Base-by-base conservation (phyloP, 768 basidiomycete genomes). In the Tricholoma sp. region DNA sequence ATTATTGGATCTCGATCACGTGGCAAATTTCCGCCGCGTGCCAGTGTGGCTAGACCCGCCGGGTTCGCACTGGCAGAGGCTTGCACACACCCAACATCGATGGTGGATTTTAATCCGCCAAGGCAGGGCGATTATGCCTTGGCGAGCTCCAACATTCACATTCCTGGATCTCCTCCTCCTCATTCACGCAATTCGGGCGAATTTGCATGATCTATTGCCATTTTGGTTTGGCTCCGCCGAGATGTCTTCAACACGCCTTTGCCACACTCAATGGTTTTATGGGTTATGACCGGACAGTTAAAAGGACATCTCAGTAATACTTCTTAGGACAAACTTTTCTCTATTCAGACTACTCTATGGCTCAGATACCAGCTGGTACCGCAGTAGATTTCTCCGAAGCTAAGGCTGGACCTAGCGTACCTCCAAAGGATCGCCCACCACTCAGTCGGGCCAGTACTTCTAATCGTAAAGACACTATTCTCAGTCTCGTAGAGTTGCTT, bases 401-500 rank as follows among this genome's bases (percentile, higher is more conserved):
- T 1, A 56, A 62, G 4, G 57, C 65, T n/a, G 58, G 59, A 7
- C 59, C 63, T 3, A 59, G 64, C n/a, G 60, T 61, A 9, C 29
- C 47, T n/a, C 61, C 68, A 2, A 62, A 69, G 24, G 61, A 61
- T 13, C 66, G 70, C 17, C 68, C 64, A 47, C 68, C 73, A 18
- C 69, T 70, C 24, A 54, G 55, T n/a, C 52, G 24, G 24, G 24
- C 49, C 18, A 73, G 64, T 58, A 4, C 13, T 2, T 15, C 11
- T 10, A n/a, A 9, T n/a, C 72, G 76, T 8, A 72, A 75, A 42
- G 76, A 79, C 58, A 80, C 76, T 1, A 80, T 81, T 36, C 63
- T 80, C 56, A 80, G 70, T 63, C 64, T 81, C 59, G 79, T 81
- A 36, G 78, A 80, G 56, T 76, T 81, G 72, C 69, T 81, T 29